These are phyloP conservation scores for Aphanomyces euteiches DNA, from an alignment of 352 stramenopile genomes.

Conservation along the genomic window DNA sequence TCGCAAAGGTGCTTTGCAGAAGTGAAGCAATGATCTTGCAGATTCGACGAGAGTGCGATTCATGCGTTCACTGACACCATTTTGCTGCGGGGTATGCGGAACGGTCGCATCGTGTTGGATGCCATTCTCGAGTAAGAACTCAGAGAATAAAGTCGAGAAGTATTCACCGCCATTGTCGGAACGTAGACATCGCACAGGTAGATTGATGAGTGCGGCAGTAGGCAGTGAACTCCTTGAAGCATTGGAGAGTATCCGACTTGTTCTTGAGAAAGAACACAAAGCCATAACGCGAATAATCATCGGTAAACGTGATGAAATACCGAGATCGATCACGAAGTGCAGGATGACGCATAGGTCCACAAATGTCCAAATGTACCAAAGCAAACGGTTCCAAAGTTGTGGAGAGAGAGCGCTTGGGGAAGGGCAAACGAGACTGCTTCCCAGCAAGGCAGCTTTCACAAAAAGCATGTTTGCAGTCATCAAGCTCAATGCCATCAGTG, in stretches of 20 bases:
- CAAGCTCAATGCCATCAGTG: conserved; percentile 3
- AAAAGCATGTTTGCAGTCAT: conserved; percentile 1
- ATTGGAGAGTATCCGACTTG: neutral
- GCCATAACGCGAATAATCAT: conserved; percentile 10
- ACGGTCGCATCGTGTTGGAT: too few relatives aligned
- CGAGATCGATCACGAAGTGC: too few relatives aligned
- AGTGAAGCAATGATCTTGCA: too few relatives aligned
- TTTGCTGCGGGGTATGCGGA: too few relatives aligned
- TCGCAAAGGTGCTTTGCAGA: too few relatives aligned
- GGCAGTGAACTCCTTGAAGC: neutral
- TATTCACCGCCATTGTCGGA: neutral
- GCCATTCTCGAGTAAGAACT: too few relatives aligned
- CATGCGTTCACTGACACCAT: too few relatives aligned
- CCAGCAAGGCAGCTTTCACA: neutral
- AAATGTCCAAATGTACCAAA: neutral
- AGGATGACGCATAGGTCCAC: neutral
- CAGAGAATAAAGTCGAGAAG: too few relatives aligned
- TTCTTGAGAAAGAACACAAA: conserved; percentile 3
- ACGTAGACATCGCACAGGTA: neutral
- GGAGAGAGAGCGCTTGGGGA: neutral
- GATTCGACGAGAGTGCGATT: too few relatives aligned
- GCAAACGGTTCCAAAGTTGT: neutral
- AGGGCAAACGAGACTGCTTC: neutral
- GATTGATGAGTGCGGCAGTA: neutral
- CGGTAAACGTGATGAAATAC: conserved; percentile 7